phyloP scores from a whole-genome alignment of 306 rosid species.

The Quercus gilva region DNA sequence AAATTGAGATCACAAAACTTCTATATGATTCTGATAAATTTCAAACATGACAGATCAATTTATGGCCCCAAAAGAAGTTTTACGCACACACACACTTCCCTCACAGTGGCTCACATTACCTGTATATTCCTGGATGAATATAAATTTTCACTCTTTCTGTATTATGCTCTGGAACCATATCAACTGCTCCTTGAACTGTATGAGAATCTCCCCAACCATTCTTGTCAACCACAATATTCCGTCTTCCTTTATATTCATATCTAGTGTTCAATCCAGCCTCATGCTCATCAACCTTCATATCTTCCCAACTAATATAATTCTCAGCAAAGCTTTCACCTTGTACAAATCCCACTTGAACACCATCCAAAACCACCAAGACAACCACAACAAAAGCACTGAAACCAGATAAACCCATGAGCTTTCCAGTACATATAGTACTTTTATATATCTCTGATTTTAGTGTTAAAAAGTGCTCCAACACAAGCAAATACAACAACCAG shows the following conservation, averaged over 20 bases:
- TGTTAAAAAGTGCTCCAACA: not conserved
- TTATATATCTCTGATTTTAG: not conserved
- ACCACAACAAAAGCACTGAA: constrained; percentile 21
- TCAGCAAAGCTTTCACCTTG: constrained; percentile 9
- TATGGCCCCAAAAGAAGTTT: not conserved
- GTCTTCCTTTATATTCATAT: not conserved
- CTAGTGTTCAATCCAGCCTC: constrained; percentile 19
- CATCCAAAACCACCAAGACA: constrained; percentile 20
- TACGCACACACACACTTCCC: not conserved
- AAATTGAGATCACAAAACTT: not conserved
- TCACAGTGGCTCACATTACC: constrained; percentile 48
- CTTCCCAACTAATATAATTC: constrained; percentile 74
- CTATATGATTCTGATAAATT: not conserved
- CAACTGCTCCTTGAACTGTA: constrained; percentile 89
- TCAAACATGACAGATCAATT: not conserved
- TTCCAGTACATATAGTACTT: not conserved
- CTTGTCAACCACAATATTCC: constrained; percentile 61
- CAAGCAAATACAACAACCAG: constrained; percentile 7
- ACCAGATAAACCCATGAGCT: constrained; percentile 12
- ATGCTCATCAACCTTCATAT: constrained; percentile 52
- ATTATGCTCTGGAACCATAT: constrained; percentile 66
- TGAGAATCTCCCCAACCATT: constrained; percentile 60
- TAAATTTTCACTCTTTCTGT: constrained; percentile 60
- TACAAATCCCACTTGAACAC: constrained; percentile 31
- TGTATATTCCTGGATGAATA: constrained; percentile 85